A percentile compares a stretch with the other conserved stretches of the same genome.
phyloP scores from a whole-genome alignment of 2,329 filamentous ascomycete genomes.

The Diaporthe citri region DNA sequence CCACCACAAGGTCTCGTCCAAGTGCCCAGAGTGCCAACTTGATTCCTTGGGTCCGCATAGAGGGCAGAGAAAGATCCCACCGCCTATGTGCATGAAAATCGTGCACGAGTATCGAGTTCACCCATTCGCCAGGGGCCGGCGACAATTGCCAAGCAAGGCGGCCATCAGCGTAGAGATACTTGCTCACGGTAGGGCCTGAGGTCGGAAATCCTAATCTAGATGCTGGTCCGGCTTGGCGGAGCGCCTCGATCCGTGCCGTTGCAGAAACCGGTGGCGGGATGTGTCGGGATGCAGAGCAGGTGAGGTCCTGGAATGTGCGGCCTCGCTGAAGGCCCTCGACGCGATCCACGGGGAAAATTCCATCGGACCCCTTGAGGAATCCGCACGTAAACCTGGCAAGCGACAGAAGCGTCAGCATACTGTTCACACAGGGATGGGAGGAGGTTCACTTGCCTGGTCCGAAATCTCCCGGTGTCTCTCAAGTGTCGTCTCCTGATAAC shows the following conservation, averaged over 20 bases:
- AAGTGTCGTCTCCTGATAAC: constrained; percentile 10
- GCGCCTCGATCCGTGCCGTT: not conserved
- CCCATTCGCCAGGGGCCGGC: not conserved
- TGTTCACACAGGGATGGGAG: not conserved
- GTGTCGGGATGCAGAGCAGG: not conserved
- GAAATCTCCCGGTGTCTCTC: constrained; percentile 16
- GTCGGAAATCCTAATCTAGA: no score
- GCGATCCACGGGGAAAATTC: not conserved
- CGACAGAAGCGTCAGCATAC: not conserved
- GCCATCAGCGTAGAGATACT: not conserved
- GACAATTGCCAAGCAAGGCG: constrained; percentile 26
- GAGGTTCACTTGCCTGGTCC: not conserved
- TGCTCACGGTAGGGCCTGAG: not conserved
- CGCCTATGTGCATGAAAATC: not conserved
- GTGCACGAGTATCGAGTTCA: constrained; percentile 1
- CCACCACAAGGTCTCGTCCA: constrained; percentile 16
- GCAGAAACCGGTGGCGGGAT: not conserved
- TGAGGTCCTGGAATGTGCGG: constrained; percentile 1
- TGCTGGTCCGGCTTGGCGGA: not conserved
- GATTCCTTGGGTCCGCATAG: not conserved
- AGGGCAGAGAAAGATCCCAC: not conserved
- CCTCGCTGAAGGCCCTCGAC: constrained; percentile 22
- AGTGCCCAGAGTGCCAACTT: not conserved
- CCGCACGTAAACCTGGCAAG: not conserved
- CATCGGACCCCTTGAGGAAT: not conserved